Percentiles rank a stretch among this genome's conserved stretches.
These are phyloP conservation scores for Grigorovia yakushimaensis DNA, from an alignment of 805 yeast genomes.

Conservation along the genomic window DNA sequence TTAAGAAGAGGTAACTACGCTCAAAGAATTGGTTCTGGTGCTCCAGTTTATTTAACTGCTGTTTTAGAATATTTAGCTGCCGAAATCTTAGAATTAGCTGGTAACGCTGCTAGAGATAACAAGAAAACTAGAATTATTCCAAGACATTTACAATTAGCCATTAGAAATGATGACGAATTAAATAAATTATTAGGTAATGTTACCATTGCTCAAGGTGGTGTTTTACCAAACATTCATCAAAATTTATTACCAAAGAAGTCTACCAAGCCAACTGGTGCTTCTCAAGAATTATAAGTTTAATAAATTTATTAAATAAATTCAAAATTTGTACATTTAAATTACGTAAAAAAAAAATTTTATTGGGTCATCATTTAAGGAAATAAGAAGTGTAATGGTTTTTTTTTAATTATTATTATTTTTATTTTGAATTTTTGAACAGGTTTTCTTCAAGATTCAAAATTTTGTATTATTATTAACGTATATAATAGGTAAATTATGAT, in stretches of 20 bases:
- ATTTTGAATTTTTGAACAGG: constrained; percentile 1
- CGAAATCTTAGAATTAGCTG: constrained; percentile 95
- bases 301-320: background rate
- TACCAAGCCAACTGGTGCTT: constrained; percentile 48
- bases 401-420: background rate
- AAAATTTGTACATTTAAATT: background rate
- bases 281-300: constrained; percentile 48
- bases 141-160: constrained; percentile 96
- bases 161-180: constrained; percentile 97
- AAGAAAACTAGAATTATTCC: constrained; percentile 98
- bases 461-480: constrained; percentile 1
- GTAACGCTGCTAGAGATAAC: constrained; percentile 98
- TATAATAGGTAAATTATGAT: background rate
- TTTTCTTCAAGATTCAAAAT: background rate
- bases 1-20: constrained; percentile 97
- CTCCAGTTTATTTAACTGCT: constrained; percentile 96
- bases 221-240: constrained; percentile 93
- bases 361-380: background rate
- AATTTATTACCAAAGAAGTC: constrained; percentile 80
- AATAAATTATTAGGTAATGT: constrained; percentile 89
- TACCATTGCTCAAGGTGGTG: constrained; percentile 99
- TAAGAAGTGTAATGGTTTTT: background rate
- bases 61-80: constrained; percentile 96
- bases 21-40: constrained; percentile 98
- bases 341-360: background rate